Evolutionary conservation across 2,329 filamentous ascomycete genomes (phyloP), one percentile per base, ranked within the genome.

Genomic region (Xylaria digitata): DNA sequence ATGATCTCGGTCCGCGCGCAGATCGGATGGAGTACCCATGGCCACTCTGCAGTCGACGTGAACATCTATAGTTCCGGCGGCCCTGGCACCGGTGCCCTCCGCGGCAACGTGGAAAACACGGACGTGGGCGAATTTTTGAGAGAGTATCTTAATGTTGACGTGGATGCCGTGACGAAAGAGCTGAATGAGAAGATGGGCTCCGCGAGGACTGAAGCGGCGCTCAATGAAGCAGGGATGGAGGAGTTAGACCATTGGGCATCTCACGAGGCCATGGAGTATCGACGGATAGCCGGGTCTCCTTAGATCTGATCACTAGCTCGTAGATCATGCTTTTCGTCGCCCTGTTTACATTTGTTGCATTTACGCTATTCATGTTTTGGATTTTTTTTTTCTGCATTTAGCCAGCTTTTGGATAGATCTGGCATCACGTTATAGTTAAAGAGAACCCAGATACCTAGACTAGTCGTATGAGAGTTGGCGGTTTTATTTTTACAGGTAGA

Each of bases 81-180:
- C 3, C 84, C 87, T 0, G 84, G 87, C 43, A 87, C 90, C 0
- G 85, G 87, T 49, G 83, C 85, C 15, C 84, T 97, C 6, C 82
- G 87, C 2, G 95, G 95, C 7, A 98, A 98, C 78, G 90, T 96
- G 61, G 96, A 99, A 83, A 99, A 99, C 77, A 98, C 90, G 0
- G 94, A 98, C 30, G 86, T 99, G 0, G 96, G 96, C 40, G 83
- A 86, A 50, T 99, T 97, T 78, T 80, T 99, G 65, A 83, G 88
- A 7, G 82, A 89, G 8, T 99, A 96, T 75, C 86, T 99, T 0
- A 87, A 87, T 55, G 87, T 98, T 1, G 90, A 97, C 76, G 87
- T 97, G 1, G 87, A 92, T 1, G 83, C 84, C 37, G 88, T 98
- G 62, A 97, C 94, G 0, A 82, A 88, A 75, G 90, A 96, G 78